Evolutionary conservation across 345 rosid species (phyloP).

Genomic region (Brassica carinata): DNA sequence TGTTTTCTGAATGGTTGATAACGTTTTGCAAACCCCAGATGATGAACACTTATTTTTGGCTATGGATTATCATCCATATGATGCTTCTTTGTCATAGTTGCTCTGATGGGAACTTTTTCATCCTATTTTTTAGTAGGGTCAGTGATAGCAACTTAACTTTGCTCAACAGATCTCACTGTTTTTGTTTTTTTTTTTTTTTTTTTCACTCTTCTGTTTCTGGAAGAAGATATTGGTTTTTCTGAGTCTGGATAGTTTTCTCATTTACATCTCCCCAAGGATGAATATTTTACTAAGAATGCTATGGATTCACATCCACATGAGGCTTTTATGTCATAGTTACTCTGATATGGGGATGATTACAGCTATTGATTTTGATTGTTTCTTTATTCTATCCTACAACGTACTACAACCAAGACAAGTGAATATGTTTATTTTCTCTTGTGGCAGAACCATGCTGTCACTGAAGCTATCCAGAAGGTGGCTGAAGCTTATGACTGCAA

Average conservation of each 20-base stretch:
- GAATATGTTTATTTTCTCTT: slow-evolving; percentile 2
- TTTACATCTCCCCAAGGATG: background rate
- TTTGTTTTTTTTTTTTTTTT: background rate
- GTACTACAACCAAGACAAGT: background rate
- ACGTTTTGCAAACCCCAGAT: slow-evolving; percentile 47
- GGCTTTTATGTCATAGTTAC: slow-evolving; percentile 6
- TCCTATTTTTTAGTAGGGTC: background rate
- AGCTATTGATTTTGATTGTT: background rate
- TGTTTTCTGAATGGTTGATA: background rate
- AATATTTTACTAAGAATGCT: background rate
- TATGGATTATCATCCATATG: slow-evolving; percentile 67
- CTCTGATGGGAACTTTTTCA: slow-evolving; percentile 58
- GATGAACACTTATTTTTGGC: slow-evolving; percentile 58
- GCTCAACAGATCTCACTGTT: background rate
- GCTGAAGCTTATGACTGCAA: slow-evolving; percentile 97
- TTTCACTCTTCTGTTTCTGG: background rate
- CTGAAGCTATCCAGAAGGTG: slow-evolving; percentile 94
- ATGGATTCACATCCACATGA: slow-evolving; percentile 14
- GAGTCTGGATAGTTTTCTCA: background rate
- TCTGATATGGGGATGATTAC: background rate
- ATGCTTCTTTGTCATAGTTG: slow-evolving; percentile 79
- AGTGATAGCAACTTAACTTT: background rate
- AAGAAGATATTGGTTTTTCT: background rate
- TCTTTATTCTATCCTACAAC: background rate
- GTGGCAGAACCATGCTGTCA: slow-evolving; percentile 88